A percentile compares a stretch with the other conserved stretches of the same genome.
Evolutionary conservation across 23 red algal species (phyloP).

Genomic region (Gracilaria domingensis): DNA sequence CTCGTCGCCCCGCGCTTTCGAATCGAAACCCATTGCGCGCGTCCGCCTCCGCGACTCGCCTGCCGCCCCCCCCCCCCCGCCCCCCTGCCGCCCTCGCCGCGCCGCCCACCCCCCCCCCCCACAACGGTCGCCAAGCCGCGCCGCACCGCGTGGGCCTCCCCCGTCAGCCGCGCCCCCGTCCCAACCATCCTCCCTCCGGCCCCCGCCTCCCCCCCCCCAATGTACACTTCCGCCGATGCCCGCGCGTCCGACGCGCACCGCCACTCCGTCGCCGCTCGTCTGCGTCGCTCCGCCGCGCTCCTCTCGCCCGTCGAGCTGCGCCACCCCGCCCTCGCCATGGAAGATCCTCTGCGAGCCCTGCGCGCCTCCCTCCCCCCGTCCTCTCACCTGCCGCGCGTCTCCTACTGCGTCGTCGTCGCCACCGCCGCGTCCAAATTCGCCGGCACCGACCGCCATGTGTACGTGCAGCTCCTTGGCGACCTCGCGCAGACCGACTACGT

Average conservation of each 20-base stretch:
- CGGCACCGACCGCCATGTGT: slow-evolving; percentile 51
- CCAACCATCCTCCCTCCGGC: not conserved
- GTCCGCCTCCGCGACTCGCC: not conserved
- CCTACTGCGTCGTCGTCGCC: slow-evolving; percentile 42
- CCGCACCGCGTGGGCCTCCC: not conserved
- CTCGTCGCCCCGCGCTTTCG: slow-evolving; percentile 35
- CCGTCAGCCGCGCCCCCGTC: not conserved
- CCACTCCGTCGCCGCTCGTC: slow-evolving; percentile 8
- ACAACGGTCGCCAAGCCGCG: slow-evolving; percentile 9
- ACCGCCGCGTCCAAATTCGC: slow-evolving; percentile 54
- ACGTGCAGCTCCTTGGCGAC: slow-evolving; percentile 55
- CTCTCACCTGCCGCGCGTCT: slow-evolving; percentile 23
- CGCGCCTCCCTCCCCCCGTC: slow-evolving; percentile 27
- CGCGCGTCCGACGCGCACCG: slow-evolving; percentile 13
- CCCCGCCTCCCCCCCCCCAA: not conserved
- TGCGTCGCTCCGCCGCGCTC: slow-evolving; percentile 2
- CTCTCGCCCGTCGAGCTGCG: not conserved
- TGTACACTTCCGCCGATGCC: slow-evolving; percentile 17
- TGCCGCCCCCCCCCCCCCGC: not conserved
- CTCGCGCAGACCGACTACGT: slow-evolving; percentile 45
- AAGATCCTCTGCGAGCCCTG: not conserved
- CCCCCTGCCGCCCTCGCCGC: too few relatives aligned
- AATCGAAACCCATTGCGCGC: not conserved
- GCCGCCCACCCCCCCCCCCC: not conserved
- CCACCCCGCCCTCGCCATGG: slow-evolving; percentile 22